Evolutionary conservation across 768 basidiomycete species (phyloP).

Genomic region (Agrocybe praecox): DNA sequence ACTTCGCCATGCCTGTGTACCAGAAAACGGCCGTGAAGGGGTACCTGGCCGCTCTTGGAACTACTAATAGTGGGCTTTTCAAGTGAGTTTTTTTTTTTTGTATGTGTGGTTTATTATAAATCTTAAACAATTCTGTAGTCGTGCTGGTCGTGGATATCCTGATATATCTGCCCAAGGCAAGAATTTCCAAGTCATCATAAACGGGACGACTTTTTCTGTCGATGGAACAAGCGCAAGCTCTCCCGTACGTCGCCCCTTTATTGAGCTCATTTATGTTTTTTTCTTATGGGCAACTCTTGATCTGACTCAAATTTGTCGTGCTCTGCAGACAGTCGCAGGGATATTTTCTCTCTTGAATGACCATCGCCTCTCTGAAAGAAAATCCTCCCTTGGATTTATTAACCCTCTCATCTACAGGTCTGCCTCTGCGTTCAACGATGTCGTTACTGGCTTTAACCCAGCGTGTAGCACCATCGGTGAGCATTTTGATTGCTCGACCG

Average conservation of each 20-base stretch:
- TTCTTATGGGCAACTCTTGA: too few relatives aligned
- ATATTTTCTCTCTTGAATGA: constrained; percentile 57
- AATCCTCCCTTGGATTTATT: constrained; percentile 49
- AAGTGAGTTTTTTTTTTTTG: constrained; percentile 22
- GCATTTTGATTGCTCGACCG: too few relatives aligned
- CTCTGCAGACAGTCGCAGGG: constrained; percentile 41
- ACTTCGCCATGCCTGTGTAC: constrained; percentile 36
- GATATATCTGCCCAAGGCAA: constrained; percentile 53
- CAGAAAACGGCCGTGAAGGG: constrained; percentile 38
- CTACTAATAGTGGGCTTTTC: constrained; percentile 48
- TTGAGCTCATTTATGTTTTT: too few relatives aligned
- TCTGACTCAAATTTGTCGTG: too few relatives aligned
- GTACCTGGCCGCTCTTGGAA: constrained; percentile 39
- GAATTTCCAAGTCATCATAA: constrained; percentile 27
- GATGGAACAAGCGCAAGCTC: constrained; percentile 56
- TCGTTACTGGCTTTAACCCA: constrained; percentile 27
- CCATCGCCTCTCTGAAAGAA: constrained; percentile 40
- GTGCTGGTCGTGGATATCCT: constrained; percentile 46
- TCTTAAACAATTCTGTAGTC: not conserved
- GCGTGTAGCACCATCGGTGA: constrained; percentile 29
- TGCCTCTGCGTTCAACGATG: constrained; percentile 39
- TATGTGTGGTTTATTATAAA: not conserved
- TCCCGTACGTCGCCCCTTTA: not conserved
- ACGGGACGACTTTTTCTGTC: constrained; percentile 35
- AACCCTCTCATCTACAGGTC: constrained; percentile 37